phyloP scores from a whole-genome alignment of 495 filamentous ascomycete genomes.

The Penicillium diatomitis region DNA sequence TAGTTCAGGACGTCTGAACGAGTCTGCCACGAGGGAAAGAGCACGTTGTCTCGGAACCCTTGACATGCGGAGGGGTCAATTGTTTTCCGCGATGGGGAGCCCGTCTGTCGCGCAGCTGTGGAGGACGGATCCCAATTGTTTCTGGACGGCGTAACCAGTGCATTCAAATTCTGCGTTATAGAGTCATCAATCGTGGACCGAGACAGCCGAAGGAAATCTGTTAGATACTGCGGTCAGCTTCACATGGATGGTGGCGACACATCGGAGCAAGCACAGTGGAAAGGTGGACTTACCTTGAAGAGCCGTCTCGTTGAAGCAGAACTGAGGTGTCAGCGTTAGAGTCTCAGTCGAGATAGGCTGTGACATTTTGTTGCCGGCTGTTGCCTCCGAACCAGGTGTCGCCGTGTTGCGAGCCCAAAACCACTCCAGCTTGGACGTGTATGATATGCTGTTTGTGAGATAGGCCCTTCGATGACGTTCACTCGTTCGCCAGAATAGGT shows the following conservation, averaged over 20 bases:
- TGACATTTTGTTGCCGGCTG: slow-evolving; percentile 44
- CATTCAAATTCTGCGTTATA: slow-evolving; percentile 89
- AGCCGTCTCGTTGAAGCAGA: slow-evolving; percentile 83
- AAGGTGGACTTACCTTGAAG: slow-evolving; percentile 56
- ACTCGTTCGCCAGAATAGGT: no score
- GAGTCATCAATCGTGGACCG: slow-evolving; percentile 82
- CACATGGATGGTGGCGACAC: not conserved
- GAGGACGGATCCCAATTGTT: slow-evolving; percentile 73
- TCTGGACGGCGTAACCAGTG: slow-evolving; percentile 65
- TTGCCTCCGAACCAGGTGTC: slow-evolving; percentile 9
- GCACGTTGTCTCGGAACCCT: slow-evolving; percentile 64
- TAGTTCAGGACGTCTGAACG: slow-evolving; percentile 82
- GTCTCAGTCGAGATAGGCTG: slow-evolving; percentile 41
- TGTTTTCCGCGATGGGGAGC: slow-evolving; percentile 25
- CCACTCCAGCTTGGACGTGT: slow-evolving; percentile 32
- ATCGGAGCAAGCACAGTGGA: not conserved
- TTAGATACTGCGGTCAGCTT: slow-evolving; percentile 3
- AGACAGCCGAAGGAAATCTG: slow-evolving; percentile 91
- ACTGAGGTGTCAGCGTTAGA: slow-evolving; percentile 71
- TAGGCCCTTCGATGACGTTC: no score
- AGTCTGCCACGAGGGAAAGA: slow-evolving; percentile 84
- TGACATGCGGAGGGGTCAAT: slow-evolving; percentile 56
- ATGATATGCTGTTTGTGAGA: not conserved
- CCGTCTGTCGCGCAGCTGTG: slow-evolving; percentile 50
- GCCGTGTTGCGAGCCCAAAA: slow-evolving; percentile 29